Evolutionary conservation across 148 eudicot genomes (phyloP), one percentile per base, ranked within the genome.

Genomic region (Fagopyrum tataricum): DNA sequence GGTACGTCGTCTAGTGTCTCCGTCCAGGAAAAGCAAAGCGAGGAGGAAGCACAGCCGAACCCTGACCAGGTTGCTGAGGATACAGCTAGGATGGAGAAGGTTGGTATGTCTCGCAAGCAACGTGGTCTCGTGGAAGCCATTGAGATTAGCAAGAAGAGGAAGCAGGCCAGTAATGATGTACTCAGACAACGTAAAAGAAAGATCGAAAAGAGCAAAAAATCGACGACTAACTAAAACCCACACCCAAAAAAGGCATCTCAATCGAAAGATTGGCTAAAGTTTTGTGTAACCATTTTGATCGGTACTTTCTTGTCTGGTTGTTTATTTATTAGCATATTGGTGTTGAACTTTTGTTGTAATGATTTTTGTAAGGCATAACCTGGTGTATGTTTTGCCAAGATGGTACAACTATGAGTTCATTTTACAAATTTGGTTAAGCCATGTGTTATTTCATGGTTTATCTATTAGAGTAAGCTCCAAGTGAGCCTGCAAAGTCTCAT

Each of bases 121-220:
- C 83, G 85, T 67, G 82, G 78, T 21, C 87, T 95, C 15, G 61
- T 64, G 12, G 76, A 90, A 44, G 89, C 97, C 14, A 86, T 90
- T 70, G 44, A 79, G 83, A 87, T 83, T 14, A 77, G 84, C 72
- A 75, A 82, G 13, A n/a, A 81, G 71, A 81, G 85, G 49, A 88
- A 90, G 77, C 53, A 55, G 43, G 85, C 79, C 43, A 37, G 62
- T 39, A 71, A 77, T 72, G 79, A 77, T 0, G 74, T 41, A 44
- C 78, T 95, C 52, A 70, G 81, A 76, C 74, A 83, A 53, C 82
- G 92, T 71, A 91, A 85, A 82, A 82, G 70, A 72, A 89, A 53
- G 66, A 72, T 83, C 26, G 75, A 78, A 9, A 43, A 70, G 72
- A 14, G 14, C 26, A 44, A 31, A 14, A 39, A 37, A 31, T 31